A percentile compares a stretch with the other conserved stretches of the same genome.
Evolutionary conservation across 768 basidiomycete genomes (phyloP).

Genomic region (Rhodocollybia butyracea): DNA sequence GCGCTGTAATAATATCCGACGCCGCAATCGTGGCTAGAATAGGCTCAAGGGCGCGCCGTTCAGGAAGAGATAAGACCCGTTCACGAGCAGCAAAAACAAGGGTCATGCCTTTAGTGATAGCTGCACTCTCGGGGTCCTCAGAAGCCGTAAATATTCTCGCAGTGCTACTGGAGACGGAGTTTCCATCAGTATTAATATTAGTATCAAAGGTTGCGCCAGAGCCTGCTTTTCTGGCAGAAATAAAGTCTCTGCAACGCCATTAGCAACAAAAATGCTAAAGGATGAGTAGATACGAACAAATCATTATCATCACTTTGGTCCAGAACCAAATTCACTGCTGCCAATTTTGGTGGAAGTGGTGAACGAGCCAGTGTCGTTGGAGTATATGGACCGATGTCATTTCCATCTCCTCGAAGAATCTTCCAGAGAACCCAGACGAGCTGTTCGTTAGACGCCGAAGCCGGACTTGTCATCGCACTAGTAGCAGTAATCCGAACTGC

Average conservation of each 20-base stretch:
- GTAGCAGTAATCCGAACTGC: constrained; percentile 44
- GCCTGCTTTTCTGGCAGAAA: background rate
- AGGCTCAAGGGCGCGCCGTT: constrained; percentile 66
- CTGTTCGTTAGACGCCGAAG: constrained; percentile 50
- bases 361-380: constrained; percentile 71
- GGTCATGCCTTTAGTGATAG: constrained; percentile 59
- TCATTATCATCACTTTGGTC: constrained; percentile 55
- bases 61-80: constrained; percentile 69
- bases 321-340: constrained; percentile 67
- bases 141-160: constrained; percentile 29
- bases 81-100: constrained; percentile 67
- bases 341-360: constrained; percentile 71
- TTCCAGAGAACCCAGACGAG: constrained; percentile 88
- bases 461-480: constrained; percentile 15
- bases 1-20: constrained; percentile 56
- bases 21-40: constrained; percentile 41
- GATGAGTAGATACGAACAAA: constrained; percentile 31
- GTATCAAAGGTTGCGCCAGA: constrained; percentile 9
- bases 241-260: background rate
- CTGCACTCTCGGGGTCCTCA: constrained; percentile 55
- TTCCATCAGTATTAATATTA: constrained; percentile 24
- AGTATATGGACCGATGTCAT: constrained; percentile 82
- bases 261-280: background rate
- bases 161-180: constrained; percentile 21
- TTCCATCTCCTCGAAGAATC: constrained; percentile 78